These are phyloP conservation scores for Cryptococcus sp. DNA, from an alignment of 1,284 basidiomycete species.

Conservation along the genomic window DNA sequence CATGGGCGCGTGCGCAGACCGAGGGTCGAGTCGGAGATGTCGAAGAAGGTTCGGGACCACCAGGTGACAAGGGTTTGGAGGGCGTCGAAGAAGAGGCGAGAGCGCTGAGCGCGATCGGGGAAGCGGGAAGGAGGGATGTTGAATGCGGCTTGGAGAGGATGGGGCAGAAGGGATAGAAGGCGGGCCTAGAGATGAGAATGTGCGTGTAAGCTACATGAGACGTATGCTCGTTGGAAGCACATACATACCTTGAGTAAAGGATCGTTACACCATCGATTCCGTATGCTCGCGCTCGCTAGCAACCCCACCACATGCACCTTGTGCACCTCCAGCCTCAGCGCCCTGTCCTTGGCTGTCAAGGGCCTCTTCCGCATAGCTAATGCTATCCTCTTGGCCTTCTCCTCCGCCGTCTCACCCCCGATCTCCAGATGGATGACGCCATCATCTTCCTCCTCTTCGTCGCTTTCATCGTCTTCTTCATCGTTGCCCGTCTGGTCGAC, in stretches of 20 bases:
- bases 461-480: conserved; percentile 21
- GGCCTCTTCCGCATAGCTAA: conserved; percentile 47
- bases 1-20: conserved; percentile 67
- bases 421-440: conserved; percentile 42
- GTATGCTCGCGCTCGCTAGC: conserved; percentile 67
- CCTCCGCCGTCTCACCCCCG: conserved; percentile 41
- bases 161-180: conserved; percentile 75
- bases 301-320: conserved; percentile 80
- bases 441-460: conserved; percentile 22
- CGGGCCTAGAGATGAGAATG: conserved; percentile 49
- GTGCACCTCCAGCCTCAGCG: conserved; percentile 72
- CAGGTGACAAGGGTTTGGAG: conserved; percentile 69
- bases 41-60: conserved; percentile 70
- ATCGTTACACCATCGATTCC: conserved; percentile 86
- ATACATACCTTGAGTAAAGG: conserved; percentile 66
- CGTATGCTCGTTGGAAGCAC: background rate
- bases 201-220: conserved; percentile 16
- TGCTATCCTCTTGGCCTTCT: conserved; percentile 40
- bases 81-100: conserved; percentile 77
- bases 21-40: conserved; percentile 53
- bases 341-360: conserved; percentile 58
- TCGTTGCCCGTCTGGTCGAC: conserved; percentile 22
- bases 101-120: conserved; percentile 73
- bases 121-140: conserved; percentile 77
- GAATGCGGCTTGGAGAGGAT: conserved; percentile 73